Evolutionary conservation across 2,329 filamentous ascomycete genomes (phyloP), one percentile per base, ranked within the genome.

Genomic region (Colletotrichum liriopes): DNA sequence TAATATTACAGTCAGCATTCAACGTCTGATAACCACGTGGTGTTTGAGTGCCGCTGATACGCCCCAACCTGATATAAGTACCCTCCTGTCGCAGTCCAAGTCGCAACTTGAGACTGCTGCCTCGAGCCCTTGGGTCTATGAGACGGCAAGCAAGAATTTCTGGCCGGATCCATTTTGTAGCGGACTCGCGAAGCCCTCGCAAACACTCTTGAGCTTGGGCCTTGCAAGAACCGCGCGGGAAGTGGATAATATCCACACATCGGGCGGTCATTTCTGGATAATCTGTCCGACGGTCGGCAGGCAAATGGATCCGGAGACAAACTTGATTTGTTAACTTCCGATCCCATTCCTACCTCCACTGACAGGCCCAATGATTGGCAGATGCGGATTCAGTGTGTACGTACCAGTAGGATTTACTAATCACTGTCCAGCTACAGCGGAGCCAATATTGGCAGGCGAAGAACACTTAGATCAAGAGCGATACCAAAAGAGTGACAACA

Each of bases 11-110:
- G 20, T 6, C 26, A 37, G 43, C 35, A 23, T 32, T 41, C 18
- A 1, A 16, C 16, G 20, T 37, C n/a, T 37, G 20, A 45, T 23
- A 23, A 29, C 59, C 65, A 72, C 65, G 59, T 69, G 70, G 47
- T 54, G 45, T 16, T 16, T 11, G 41, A 37, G 47, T 51, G 60
- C 29, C 49, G 41, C 54, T 41, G 59, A 64, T 47, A 68, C 59
- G 43, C 32, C 23, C 59, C 26, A 43, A 59, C 37, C 56, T 60
- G 54, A 37, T 39, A 49, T 1, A 43, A 55, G 47, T 35, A 55
- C 39, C 49, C 12, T 35, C 9, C 18, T 5, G 54, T 54, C 39
- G 43, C 54, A 55, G 16, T 20, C 20, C 20, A 55, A 39, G 59
- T 29, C 32, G 32, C 37, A 69, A 39, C 43, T 54, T 29, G 59